Evolutionary conservation across 2,329 filamentous ascomycete species (phyloP), one percentile per base, ranked within the genome.

Genomic region (Zymoseptoria brevis): DNA sequence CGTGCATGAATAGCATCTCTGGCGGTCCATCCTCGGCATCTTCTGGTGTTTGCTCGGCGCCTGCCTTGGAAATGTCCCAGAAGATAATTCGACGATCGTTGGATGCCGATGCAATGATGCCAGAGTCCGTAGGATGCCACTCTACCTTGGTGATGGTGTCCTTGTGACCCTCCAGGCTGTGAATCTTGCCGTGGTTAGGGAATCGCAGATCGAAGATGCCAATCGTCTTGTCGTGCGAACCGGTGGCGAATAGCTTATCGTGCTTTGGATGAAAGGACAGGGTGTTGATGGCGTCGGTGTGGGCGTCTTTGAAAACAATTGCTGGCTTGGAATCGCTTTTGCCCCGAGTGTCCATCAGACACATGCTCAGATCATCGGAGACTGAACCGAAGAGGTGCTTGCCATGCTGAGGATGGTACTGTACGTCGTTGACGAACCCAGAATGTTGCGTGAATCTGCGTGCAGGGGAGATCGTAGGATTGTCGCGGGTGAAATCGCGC

Each of bases 1-100:
- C 94, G 70, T 99, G 94, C 92, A 99, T 97, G 77, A 99, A 99
- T 1, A 99, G 79, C 88, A 99, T 80, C 75, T 99, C 94, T 55
- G 94, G 93, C 1, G 92, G 89, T 0, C 94, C 94, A 72, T 99
- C 94, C 67, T 97, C 93, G 54, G 88, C 87, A 74, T 99, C 94
- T 66, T 99, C 95, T 2, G 91, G 90, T 9, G 89, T 87, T 75
- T 97, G 94, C 76, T 99, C 94, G 70, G 96, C 90, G 53, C 95
- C 94, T 51, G 95, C 88, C 57, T 88, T 85, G 68, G 90, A 92
- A 51, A 97, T 80, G 72, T 99, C 94, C 94, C 94, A 99, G 78
- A 97, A 94, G 73, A 96, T 88, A 64, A 99, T 88, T 66, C 95
- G 85, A 53, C 94, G 85, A 73, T 99, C 94, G 71, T 96, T 95